Percentiles rank a stretch among this genome's conserved stretches.
Conservation (phyloP, 116 monocot species). For the Papilionanthe hybrid region DNA sequence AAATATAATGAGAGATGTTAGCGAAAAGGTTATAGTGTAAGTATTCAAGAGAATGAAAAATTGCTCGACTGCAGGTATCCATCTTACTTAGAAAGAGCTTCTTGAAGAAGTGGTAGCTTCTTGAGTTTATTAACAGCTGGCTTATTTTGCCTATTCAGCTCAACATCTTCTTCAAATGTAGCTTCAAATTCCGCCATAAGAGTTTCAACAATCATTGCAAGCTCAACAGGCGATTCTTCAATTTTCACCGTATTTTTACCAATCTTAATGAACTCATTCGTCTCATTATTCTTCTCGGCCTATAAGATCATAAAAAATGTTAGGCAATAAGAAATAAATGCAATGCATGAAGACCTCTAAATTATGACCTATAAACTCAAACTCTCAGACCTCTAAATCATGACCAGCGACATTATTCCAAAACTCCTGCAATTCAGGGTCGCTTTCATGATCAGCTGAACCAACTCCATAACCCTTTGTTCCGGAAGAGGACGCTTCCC, state of each 20-base stretch:
- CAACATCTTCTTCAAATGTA: slow-evolving; percentile 96
- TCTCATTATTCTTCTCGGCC: slow-evolving; percentile 94
- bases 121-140: slow-evolving; percentile 97
- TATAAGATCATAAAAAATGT: slow-evolving; percentile 14
- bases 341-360: background rate
- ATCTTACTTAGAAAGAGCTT: slow-evolving; percentile 90
- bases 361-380: no score
- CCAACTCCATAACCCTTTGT: no score
- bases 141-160: slow-evolving; percentile 87
- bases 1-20: background rate
- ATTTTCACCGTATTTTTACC: slow-evolving; percentile 93
- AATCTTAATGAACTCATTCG: slow-evolving; percentile 63
- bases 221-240: slow-evolving; percentile 77
- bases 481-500: no score
- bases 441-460: no score
- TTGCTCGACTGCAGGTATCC: background rate
- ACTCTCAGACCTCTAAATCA: no score
- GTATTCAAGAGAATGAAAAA: background rate
- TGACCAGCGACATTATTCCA: no score
- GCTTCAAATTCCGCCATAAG: slow-evolving; percentile 97
- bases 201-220: slow-evolving; percentile 78
- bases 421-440: no score
- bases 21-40: background rate
- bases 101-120: slow-evolving; percentile 80
- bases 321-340: background rate